phyloP scores from a whole-genome alignment of 2,329 filamentous ascomycete genomes.

The Trichoderma cornu-damae region DNA sequence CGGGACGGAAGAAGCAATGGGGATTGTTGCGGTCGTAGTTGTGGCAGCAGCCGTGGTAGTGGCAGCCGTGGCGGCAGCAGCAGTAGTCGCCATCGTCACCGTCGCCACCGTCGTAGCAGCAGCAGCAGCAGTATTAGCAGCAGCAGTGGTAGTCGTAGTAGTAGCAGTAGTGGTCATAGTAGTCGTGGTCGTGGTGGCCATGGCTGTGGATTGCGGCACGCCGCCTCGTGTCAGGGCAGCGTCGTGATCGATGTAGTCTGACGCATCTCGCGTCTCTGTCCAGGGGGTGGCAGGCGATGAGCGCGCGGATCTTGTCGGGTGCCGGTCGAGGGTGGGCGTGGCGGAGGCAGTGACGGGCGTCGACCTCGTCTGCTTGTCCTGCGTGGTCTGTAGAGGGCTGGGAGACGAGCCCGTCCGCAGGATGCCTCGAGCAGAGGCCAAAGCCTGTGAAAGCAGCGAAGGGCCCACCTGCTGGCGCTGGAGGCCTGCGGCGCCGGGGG shows the following conservation, averaged over 20 bases:
- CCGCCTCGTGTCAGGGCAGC: constrained; percentile 35
- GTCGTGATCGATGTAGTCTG: constrained; percentile 32
- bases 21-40: constrained; percentile 23
- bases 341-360: background rate
- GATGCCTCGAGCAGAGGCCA: constrained; percentile 55
- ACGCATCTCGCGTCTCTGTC: constrained; percentile 32
- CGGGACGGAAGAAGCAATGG: constrained; percentile 29
- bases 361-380: background rate
- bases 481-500: constrained; percentile 33
- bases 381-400: constrained; percentile 10
- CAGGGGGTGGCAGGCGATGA: constrained; percentile 4
- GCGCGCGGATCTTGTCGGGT: background rate
- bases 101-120: no score
- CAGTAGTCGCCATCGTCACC: constrained; percentile 26
- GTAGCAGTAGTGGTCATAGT: constrained; percentile 18
- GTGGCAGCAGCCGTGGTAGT: constrained; percentile 19
- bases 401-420: constrained; percentile 25
- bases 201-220: constrained; percentile 25
- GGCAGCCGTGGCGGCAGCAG: constrained; percentile 30
- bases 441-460: constrained; percentile 53
- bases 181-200: constrained; percentile 28
- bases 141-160: constrained; percentile 30
- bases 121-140: no score
- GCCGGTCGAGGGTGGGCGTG: background rate
- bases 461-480: constrained; percentile 46